These are phyloP conservation scores for Xylaria sp. DNA, from an alignment of 2,329 filamentous ascomycete species.

Conservation along the genomic window DNA sequence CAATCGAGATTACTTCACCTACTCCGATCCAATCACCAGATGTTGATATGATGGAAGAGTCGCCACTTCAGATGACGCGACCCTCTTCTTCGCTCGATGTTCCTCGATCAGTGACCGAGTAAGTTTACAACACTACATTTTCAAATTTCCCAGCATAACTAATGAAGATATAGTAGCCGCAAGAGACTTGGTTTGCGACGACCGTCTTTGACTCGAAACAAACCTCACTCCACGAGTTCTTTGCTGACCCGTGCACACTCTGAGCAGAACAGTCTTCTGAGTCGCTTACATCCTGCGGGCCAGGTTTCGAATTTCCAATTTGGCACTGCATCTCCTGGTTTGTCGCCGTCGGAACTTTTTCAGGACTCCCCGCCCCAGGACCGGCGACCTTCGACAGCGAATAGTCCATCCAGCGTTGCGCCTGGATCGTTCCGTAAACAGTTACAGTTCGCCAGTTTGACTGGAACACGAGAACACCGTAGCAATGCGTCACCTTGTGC, in stretches of 20 bases:
- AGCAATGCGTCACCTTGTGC: constrained; percentile 79
- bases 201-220: constrained; percentile 78
- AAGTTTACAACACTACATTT: constrained; percentile 49
- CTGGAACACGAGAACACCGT: constrained; percentile 63
- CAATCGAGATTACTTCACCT: constrained; percentile 77
- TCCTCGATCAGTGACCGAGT: constrained; percentile 64
- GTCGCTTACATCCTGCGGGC: constrained; percentile 68
- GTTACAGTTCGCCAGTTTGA: constrained; percentile 70
- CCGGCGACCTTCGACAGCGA: constrained; percentile 68
- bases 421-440: constrained; percentile 67
- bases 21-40: constrained; percentile 66
- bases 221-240: constrained; percentile 76
- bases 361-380: constrained; percentile 81
- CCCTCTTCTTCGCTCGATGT: constrained; percentile 58
- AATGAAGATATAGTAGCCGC: constrained; percentile 64
- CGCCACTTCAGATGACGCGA: constrained; percentile 62
- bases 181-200: constrained; percentile 74
- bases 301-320: constrained; percentile 82
- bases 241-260: constrained; percentile 58
- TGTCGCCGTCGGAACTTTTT: constrained; percentile 84
- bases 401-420: constrained; percentile 66
- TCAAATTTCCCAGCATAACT: constrained; percentile 32
- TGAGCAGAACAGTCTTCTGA: constrained; percentile 13
- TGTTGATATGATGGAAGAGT: constrained; percentile 65
- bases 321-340: constrained; percentile 65